A percentile compares a stretch with the other conserved stretches of the same genome.
phyloP scores from a whole-genome alignment of 2,329 filamentous ascomycete genomes.

The Penicillium sp. region DNA sequence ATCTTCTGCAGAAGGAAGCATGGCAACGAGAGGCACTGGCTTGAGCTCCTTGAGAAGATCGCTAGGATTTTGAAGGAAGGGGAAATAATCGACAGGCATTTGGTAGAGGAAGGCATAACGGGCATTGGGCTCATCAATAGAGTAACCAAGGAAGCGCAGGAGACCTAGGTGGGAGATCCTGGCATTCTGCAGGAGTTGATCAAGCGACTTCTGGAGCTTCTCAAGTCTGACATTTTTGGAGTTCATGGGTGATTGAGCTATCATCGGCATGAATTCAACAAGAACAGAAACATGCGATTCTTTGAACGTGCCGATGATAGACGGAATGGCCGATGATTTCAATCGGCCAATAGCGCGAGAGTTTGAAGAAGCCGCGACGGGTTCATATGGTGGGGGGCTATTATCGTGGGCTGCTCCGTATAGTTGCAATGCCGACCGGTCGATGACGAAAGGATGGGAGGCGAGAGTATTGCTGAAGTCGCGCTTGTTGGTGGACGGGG shows the following conservation, averaged over 20 bases:
- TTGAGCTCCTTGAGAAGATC: slow-evolving; percentile 38
- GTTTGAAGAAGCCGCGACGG: slow-evolving; percentile 42
- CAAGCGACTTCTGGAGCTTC: slow-evolving; percentile 38
- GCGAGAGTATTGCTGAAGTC: slow-evolving; percentile 24
- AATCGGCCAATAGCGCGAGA: slow-evolving; percentile 43
- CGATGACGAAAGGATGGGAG: slow-evolving; percentile 37
- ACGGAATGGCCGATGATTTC: slow-evolving; percentile 37
- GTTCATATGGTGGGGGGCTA: slow-evolving; percentile 44
- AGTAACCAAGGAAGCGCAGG: slow-evolving; percentile 51
- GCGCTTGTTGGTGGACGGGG: slow-evolving; percentile 23
- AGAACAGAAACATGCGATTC: slow-evolving; percentile 40
- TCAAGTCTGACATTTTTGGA: slow-evolving; percentile 29
- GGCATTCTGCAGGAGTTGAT: slow-evolving; percentile 42
- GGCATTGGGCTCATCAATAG: slow-evolving; percentile 55
- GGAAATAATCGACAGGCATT: slow-evolving; percentile 51
- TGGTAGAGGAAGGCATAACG: slow-evolving; percentile 62
- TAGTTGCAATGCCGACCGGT: slow-evolving; percentile 40
- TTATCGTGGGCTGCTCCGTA: slow-evolving; percentile 40
- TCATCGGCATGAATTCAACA: slow-evolving; percentile 44
- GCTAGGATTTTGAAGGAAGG: slow-evolving; percentile 41
- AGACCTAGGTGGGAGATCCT: slow-evolving; percentile 42
- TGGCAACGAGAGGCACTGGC: slow-evolving; percentile 42
- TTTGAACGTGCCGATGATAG: slow-evolving; percentile 29
- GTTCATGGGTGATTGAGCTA: slow-evolving; percentile 34
- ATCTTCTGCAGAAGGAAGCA: slow-evolving; percentile 43